These are phyloP conservation scores for Geotrichum armillariae DNA, from an alignment of 1,139 yeast genomes.

Conservation along the genomic window DNA sequence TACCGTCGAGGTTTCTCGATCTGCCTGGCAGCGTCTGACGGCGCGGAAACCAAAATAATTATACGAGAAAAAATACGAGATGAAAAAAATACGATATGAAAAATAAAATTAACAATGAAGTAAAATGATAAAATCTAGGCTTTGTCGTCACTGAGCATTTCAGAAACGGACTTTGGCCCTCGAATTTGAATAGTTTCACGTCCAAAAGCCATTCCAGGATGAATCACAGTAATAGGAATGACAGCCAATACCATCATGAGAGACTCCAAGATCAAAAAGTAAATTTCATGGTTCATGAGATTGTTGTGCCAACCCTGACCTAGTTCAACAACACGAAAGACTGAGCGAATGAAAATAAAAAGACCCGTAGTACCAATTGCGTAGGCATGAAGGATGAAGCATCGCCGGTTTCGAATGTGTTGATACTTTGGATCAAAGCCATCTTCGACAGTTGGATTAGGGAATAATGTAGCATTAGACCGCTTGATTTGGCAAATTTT, in stretches of 20 bases:
- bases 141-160: too few relatives aligned
- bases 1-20: too few relatives aligned
- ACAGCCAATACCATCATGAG: not conserved
- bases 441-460: not conserved
- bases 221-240: not conserved
- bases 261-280: constrained; percentile 1
- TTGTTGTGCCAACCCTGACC: constrained; percentile 76
- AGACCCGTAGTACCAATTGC: constrained; percentile 56
- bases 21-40: too few relatives aligned
- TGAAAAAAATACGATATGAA: too few relatives aligned
- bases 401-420: constrained; percentile 26
- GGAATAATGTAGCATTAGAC: not conserved
- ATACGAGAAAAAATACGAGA: too few relatives aligned
- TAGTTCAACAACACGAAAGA: constrained; percentile 79
- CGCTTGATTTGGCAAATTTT: not conserved
- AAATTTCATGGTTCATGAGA: constrained; percentile 52
- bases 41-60: too few relatives aligned
- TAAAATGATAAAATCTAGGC: too few relatives aligned
- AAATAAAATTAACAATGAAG: too few relatives aligned
- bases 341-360: constrained; percentile 67
- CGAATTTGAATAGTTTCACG: not conserved
- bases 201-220: constrained; percentile 3
- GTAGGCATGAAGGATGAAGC: constrained; percentile 41
- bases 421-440: not conserved
- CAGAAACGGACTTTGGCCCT: too few relatives aligned